A percentile compares a stretch with the other conserved stretches of the same genome.
phyloP scores from a whole-genome alignment of 2,329 filamentous ascomycete species.

The Fusarium citri region DNA sequence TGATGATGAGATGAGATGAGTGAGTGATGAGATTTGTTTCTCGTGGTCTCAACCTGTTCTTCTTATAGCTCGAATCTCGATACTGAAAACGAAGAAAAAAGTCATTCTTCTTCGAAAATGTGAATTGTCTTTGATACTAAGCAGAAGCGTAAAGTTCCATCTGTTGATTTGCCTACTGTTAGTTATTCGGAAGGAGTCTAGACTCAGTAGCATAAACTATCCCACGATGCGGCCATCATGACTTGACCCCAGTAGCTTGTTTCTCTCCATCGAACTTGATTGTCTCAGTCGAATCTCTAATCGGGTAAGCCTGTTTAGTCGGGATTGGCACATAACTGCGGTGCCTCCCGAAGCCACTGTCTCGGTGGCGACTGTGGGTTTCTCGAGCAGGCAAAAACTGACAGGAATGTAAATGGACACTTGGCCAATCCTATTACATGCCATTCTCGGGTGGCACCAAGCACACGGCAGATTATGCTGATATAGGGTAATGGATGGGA shows the following conservation, averaged over 20 bases:
- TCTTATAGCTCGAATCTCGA: slow-evolving; percentile 17
- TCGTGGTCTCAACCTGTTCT: background rate
- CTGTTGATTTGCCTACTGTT: background rate
- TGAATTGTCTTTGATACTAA: background rate
- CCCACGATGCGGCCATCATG: background rate
- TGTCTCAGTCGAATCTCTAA: background rate
- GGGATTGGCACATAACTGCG: background rate
- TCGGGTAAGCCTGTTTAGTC: background rate
- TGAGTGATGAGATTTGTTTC: background rate
- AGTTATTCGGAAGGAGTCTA: background rate
- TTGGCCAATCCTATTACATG: slow-evolving; percentile 19
- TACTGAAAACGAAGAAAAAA: background rate
- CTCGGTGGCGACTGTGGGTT: background rate
- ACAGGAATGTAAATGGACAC: slow-evolving; percentile 2
- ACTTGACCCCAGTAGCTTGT: background rate
- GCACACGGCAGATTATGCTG: no score
- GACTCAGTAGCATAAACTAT: background rate
- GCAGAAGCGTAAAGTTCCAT: background rate
- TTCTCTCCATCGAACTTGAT: no score
- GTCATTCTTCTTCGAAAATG: background rate
- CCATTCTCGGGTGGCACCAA: background rate
- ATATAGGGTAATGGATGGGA: background rate
- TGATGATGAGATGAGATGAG: slow-evolving; percentile 20
- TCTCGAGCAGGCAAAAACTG: background rate
- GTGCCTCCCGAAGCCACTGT: slow-evolving; percentile 12